Evolutionary conservation across 2,329 filamentous ascomycete genomes (phyloP).

Genomic region (Fusarium paranaense): DNA sequence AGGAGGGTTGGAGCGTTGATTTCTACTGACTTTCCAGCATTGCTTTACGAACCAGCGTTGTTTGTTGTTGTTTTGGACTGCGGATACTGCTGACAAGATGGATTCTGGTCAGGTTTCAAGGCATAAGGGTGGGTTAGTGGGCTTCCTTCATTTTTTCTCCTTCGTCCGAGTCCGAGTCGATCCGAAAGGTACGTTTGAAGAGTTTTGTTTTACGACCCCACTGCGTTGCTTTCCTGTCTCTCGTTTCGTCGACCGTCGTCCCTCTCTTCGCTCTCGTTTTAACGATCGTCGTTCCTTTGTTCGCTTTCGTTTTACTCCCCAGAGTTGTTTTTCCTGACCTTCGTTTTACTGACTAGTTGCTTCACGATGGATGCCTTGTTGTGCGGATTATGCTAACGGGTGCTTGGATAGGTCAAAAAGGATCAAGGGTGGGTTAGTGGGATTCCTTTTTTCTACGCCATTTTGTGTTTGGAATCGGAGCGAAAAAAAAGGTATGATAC

Average conservation of each 20-base stretch:
- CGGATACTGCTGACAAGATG: neutral
- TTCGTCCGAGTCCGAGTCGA: neutral
- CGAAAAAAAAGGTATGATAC: neutral
- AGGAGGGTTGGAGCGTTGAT: neutral
- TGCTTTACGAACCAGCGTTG: constrained; percentile 1
- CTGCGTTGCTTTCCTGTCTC: neutral
- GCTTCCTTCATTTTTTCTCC: neutral
- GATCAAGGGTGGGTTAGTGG: neutral
- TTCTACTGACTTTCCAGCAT: neutral
- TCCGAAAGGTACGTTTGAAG: neutral
- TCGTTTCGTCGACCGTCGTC: neutral
- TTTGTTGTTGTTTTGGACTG: neutral
- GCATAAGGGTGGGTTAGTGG: neutral
- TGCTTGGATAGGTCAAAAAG: neutral
- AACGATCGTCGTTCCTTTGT: neutral
- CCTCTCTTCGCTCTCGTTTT: neutral
- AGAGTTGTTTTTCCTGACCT: neutral
- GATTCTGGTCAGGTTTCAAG: neutral
- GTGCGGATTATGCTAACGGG: neutral
- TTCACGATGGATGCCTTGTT: neutral
- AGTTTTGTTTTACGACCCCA: neutral
- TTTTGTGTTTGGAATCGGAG: neutral
- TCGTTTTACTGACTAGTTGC: neutral
- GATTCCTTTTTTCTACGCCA: neutral
- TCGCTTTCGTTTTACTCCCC: neutral